Percentiles rank a stretch among this genome's conserved stretches.
Conservation (phyloP, 129 eudicot species). For the Lactuca sativa region DNA sequence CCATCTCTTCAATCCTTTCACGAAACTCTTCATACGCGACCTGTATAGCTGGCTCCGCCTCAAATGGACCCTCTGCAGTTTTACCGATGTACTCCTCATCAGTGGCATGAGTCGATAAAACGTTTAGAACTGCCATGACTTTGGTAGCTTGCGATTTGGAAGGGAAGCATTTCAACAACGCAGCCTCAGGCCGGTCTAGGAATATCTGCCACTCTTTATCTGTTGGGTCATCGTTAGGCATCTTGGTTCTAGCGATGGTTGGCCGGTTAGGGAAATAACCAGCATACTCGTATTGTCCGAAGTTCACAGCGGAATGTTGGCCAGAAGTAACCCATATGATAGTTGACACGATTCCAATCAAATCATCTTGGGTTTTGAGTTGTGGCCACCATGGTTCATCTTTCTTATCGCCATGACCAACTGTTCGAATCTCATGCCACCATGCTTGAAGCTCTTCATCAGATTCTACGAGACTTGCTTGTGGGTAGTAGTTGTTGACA, state of each 20-base stretch:
- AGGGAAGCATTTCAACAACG: conserved; percentile 8
- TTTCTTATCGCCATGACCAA: too few species aligned
- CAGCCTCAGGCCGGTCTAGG: conserved; percentile 6
- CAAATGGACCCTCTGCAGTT: neutral
- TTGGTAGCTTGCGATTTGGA: neutral
- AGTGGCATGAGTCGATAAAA: neutral
- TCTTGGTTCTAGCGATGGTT: conserved; percentile 9
- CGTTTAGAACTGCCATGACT: neutral
- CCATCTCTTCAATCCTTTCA: neutral
- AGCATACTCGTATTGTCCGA: conserved; percentile 19
- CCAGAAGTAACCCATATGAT: conserved; percentile 22
- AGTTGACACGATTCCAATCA: conserved; percentile 8
- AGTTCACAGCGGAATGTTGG: conserved; percentile 17
- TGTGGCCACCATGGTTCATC: neutral
- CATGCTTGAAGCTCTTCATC: neutral
- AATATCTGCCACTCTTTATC: neutral
- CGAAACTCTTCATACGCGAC: conserved; percentile 3
- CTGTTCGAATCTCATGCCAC: conserved; percentile 1
- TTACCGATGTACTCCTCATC: conserved; percentile 19
- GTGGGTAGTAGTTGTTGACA: neutral
- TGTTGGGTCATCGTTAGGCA: conserved; percentile 18
- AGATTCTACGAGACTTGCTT: too few species aligned
- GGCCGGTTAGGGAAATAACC: conserved; percentile 24
- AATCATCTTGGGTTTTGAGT: neutral
- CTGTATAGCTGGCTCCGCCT: conserved; percentile 6